Conservation (phyloP, 139 green algal species). For the Chlamydomonas sp. region DNA sequence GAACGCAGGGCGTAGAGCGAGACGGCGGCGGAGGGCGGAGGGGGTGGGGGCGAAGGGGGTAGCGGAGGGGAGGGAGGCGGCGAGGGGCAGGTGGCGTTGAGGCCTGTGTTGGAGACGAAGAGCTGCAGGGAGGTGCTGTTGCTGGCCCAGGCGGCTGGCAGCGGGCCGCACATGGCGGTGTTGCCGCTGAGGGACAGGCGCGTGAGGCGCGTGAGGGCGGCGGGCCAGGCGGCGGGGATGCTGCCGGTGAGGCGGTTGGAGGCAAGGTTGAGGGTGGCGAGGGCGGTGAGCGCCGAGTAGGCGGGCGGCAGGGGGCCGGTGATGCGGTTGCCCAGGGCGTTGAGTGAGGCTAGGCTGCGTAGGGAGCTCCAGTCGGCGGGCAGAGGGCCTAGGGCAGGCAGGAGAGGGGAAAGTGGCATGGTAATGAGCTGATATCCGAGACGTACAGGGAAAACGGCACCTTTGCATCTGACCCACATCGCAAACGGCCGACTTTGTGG, state of each 20-base stretch:
- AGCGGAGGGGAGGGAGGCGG: neutral
- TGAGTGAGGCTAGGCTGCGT: neutral
- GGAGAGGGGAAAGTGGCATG: too few species aligned
- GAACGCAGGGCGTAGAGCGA: neutral
- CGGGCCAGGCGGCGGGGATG: neutral
- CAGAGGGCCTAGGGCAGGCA: neutral
- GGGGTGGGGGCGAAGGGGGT: neutral
- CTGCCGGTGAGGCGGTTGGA: conserved; percentile 1
- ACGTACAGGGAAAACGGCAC: too few species aligned
- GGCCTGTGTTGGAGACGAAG: neutral
- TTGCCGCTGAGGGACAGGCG: neutral
- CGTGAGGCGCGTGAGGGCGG: neutral
- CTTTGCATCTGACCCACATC: too few species aligned
- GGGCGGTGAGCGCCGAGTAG: conserved; percentile 8
- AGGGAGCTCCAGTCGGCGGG: conserved; percentile 1
- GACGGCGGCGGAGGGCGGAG: neutral
- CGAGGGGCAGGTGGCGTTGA: neutral
- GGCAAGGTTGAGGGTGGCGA: conserved; percentile 17
- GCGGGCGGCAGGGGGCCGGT: conserved; percentile 29
- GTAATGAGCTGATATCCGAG: too few species aligned
- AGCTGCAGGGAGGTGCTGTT: neutral
- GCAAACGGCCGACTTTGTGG: too few species aligned
- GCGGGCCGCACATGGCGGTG: neutral
- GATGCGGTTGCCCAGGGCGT: conserved; percentile 41
- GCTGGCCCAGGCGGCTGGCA: neutral